Percentiles rank a stretch among this genome's conserved stretches.
Conservation (phyloP, 768 basidiomycete species). For the Tylopilus vinaceipallidus region DNA sequence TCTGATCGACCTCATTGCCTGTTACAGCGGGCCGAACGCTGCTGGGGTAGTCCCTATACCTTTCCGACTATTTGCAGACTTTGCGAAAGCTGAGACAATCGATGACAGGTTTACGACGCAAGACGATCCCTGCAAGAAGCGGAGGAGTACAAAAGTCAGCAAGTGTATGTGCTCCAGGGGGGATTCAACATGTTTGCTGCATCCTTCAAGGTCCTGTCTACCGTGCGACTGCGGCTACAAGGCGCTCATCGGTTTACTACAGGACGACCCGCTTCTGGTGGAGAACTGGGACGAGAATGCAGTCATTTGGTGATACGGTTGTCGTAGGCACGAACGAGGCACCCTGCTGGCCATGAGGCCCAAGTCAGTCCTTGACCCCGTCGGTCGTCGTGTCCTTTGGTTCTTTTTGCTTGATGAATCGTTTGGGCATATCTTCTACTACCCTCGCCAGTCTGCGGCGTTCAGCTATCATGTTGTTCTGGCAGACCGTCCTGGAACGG, state of each 20-base stretch:
- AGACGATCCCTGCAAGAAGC: slow-evolving; percentile 46
- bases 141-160: slow-evolving; percentile 45
- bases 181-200: slow-evolving; percentile 74
- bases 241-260: slow-evolving; percentile 5
- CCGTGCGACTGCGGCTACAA: too few relatives aligned
- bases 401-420: slow-evolving; percentile 45
- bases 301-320: slow-evolving; percentile 50
- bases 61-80: background rate
- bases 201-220: slow-evolving; percentile 54
- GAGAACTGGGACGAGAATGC: slow-evolving; percentile 66
- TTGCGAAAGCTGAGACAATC: slow-evolving; percentile 2
- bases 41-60: slow-evolving; percentile 59
- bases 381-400: slow-evolving; percentile 27
- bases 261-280: slow-evolving; percentile 68
- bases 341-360: background rate
- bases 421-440: slow-evolving; percentile 60
- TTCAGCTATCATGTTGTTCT: slow-evolving; percentile 52
- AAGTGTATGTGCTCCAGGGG: slow-evolving; percentile 64
- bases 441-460: slow-evolving; percentile 52
- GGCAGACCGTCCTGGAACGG: slow-evolving; percentile 58
- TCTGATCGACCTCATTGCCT: slow-evolving; percentile 4
- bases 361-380: slow-evolving; percentile 2
- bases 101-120: slow-evolving; percentile 62
- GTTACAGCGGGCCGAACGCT: slow-evolving; percentile 71
- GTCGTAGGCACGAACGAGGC: background rate